A percentile compares a stretch with the other conserved stretches of the same genome.
These are phyloP conservation scores for Beauveria rudraprayagi DNA, from an alignment of 2,329 filamentous ascomycete genomes.

Conservation along the genomic window DNA sequence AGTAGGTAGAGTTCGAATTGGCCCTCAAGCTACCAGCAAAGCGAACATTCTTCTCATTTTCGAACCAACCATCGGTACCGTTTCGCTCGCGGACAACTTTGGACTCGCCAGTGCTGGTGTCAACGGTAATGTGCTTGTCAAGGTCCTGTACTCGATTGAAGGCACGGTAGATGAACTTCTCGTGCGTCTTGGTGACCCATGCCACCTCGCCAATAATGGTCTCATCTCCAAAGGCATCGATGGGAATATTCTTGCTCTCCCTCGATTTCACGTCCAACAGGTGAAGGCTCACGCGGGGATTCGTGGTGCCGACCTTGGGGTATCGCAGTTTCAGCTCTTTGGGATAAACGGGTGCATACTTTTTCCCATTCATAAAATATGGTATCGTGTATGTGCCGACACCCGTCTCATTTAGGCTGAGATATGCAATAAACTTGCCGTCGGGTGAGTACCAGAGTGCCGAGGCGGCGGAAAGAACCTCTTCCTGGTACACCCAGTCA, in stretches of 20 bases:
- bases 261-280: constrained; percentile 45
- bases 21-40: constrained; percentile 42
- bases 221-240: constrained; percentile 53
- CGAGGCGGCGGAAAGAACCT: constrained; percentile 57
- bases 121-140: constrained; percentile 54
- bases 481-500: constrained; percentile 76
- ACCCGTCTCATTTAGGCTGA: constrained; percentile 76
- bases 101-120: constrained; percentile 32
- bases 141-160: constrained; percentile 62
- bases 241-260: constrained; percentile 36
- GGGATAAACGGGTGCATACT: constrained; percentile 53
- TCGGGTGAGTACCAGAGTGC: constrained; percentile 91
- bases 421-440: constrained; percentile 77
- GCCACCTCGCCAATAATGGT: constrained; percentile 59
- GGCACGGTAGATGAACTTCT: constrained; percentile 54
- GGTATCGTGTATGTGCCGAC: constrained; percentile 58
- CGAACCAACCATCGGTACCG: constrained; percentile 53
- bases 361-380: constrained; percentile 55
- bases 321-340: constrained; percentile 56
- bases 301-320: constrained; percentile 60
- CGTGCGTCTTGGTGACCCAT: constrained; percentile 56
- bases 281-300: constrained; percentile 55
- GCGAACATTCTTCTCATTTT: constrained; percentile 47
- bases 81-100: constrained; percentile 42
- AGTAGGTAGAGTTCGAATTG: constrained; percentile 38